phyloP scores from a whole-genome alignment of 2,329 filamentous ascomycete species.

The Rosellinia necatrix region DNA sequence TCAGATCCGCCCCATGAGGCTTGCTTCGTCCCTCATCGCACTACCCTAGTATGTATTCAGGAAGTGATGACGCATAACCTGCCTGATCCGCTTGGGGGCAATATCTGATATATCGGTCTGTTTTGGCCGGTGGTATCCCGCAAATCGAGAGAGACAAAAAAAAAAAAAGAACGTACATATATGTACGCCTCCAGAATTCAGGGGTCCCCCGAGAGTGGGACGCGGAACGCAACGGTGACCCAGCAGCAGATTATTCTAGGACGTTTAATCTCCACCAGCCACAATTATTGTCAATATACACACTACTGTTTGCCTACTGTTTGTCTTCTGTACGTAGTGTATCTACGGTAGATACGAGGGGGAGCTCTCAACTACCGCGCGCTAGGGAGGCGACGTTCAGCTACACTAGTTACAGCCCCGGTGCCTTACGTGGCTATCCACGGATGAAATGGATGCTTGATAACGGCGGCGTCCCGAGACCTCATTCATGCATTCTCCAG shows the following conservation, averaged over 20 bases:
- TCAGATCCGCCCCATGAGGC: slow-evolving; percentile 1
- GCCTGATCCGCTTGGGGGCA: slow-evolving; percentile 23
- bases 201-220: slow-evolving; percentile 6
- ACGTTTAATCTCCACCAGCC: slow-evolving; percentile 15
- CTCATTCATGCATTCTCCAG: slow-evolving; percentile 3
- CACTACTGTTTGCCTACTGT: background rate
- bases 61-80: slow-evolving; percentile 19
- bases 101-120: slow-evolving; percentile 38
- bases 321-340: too few relatives aligned
- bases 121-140: slow-evolving; percentile 32
- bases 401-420: slow-evolving; percentile 20
- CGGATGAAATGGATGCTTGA: background rate
- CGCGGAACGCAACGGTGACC: slow-evolving; percentile 25
- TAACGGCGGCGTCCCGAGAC: slow-evolving; percentile 7
- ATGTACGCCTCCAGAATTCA: slow-evolving; percentile 5
- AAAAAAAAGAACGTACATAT: too few relatives aligned
- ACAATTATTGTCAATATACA: slow-evolving; percentile 12
- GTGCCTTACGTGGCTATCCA: slow-evolving; percentile 4
- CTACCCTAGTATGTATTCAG: too few relatives aligned
- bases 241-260: slow-evolving; percentile 27
- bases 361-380: slow-evolving; percentile 16
- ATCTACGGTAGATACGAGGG: too few relatives aligned
- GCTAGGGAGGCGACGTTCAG: slow-evolving; percentile 21
- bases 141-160: too few relatives aligned
- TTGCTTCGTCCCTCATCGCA: too few relatives aligned